Evolutionary conservation across 306 rosid species (phyloP).

Genomic region (Malus sieversii): DNA sequence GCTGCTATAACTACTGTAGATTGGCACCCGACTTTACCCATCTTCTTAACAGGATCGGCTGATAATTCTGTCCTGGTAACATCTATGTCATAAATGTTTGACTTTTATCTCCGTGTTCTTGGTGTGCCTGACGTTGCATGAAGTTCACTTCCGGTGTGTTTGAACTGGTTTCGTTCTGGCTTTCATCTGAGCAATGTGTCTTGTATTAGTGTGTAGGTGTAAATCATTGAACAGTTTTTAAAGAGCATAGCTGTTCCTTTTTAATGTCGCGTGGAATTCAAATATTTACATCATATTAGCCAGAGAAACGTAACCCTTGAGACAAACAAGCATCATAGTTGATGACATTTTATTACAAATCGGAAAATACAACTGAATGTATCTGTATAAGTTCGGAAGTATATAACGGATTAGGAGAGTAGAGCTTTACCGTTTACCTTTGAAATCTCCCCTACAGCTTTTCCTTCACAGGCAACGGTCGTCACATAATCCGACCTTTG

Average conservation of each 20-base stretch:
- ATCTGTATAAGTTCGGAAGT: no score
- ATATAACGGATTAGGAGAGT: neutral
- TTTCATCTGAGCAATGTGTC: neutral
- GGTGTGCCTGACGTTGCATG: constrained; percentile 4
- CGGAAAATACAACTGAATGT: neutral
- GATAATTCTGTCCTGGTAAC: constrained; percentile 87
- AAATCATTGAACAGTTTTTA: neutral
- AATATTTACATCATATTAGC: no score
- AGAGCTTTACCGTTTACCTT: neutral
- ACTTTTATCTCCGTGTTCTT: constrained; percentile 9
- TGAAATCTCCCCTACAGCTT: neutral
- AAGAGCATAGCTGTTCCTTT: neutral
- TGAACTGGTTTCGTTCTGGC: neutral
- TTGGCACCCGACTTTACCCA: constrained; percentile 92
- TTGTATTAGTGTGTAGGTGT: constrained; percentile 1
- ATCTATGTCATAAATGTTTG: constrained; percentile 38
- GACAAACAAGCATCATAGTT: neutral
- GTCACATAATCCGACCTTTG: neutral
- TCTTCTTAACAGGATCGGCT: constrained; percentile 90
- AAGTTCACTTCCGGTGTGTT: neutral
- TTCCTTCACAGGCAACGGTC: neutral
- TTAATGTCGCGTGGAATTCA: no score
- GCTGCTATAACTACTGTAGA: constrained; percentile 83
- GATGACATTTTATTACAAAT: neutral
- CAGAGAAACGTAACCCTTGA: neutral